Base-by-base conservation (phyloP, 1,139 yeast species). In the Hemisphaericaspora xylofermentans region DNA sequence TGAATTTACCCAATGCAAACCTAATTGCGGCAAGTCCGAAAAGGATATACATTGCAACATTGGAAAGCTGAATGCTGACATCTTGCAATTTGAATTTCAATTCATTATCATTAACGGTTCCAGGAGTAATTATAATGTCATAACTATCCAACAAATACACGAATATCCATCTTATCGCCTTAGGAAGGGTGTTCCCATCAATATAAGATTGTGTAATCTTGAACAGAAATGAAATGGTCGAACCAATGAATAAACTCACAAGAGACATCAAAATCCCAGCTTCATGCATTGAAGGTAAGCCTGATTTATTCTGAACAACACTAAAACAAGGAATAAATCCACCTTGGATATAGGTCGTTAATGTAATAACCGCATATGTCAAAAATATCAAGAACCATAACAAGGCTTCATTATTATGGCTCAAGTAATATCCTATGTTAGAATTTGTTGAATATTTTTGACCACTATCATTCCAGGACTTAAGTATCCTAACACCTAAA, bases 401-500 rank as follows among this genome's bases (percentile, higher is more conserved):
- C 2, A 72, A 17, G 1, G 47, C 40, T 2, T 51, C 45, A 9
- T 66, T 53, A 35, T 67, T 48, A 1, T 56, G 49, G 1, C 72
- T 56, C n/a, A 84, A 58, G 30, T 75, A 78, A 12, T 72, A 64
- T 1, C 76, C 73, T 21, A 75, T 58, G 1, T 74, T 70, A 27
- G 74, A 62, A 13, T 80, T 48, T 9, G 66, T 74, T 51, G 73
- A 53, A 45, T 52, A 82, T 52, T 93, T 93, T 56, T 91, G 97
- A 0, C 99, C 99, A 39, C 93, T 81, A 50, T 84, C 85, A 53
- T 86, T 86, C 95, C 96, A 93, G 1, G 88, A 83, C 43, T 93
- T 74, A n/a, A 89, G 59, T 0, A 83, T 13, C 46, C 98, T 73
- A 5, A 84, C 49, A 5, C 79, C 61, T 0, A 64, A 34, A 19